These are phyloP conservation scores for Forsythia viridissima DNA, from an alignment of 257 asterid species.

Conservation along the genomic window DNA sequence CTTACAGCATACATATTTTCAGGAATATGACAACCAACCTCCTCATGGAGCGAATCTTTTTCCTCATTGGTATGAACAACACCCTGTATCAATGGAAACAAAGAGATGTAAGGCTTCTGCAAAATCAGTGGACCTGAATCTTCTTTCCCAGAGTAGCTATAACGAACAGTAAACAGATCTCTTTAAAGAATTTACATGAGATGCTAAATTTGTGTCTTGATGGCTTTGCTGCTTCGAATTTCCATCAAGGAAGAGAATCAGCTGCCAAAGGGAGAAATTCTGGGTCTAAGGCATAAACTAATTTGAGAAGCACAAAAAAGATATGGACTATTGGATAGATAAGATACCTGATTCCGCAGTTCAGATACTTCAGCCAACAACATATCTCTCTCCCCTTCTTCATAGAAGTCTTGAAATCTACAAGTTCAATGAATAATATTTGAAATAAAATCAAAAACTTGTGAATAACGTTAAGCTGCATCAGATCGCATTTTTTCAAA, in stretches of 20 bases:
- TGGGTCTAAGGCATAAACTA: slow-evolving; percentile 14
- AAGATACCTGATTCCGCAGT: slow-evolving; percentile 75
- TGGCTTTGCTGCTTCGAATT: slow-evolving; percentile 51
- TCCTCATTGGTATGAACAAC: slow-evolving; percentile 32
- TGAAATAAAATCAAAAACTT: slow-evolving; percentile 2
- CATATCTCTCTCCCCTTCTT: slow-evolving; percentile 92
- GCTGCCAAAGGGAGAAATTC: slow-evolving; percentile 42
- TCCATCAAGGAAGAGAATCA: slow-evolving; percentile 58
- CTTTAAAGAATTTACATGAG: slow-evolving; percentile 35
- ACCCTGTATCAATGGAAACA: slow-evolving; percentile 47
- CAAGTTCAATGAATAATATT: slow-evolving; percentile 11
- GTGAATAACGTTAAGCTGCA: not conserved
- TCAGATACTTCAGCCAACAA: slow-evolving; percentile 74
- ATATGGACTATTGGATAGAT: slow-evolving; percentile 7
- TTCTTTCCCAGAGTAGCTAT: not conserved
- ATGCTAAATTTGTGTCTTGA: slow-evolving; percentile 35
- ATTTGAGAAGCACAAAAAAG: slow-evolving; percentile 8
- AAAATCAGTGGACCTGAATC: slow-evolving; percentile 14
- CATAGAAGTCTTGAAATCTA: slow-evolving; percentile 93
- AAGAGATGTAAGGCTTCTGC: slow-evolving; percentile 21
- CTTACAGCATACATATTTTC: slow-evolving; percentile 8
- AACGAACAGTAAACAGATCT: slow-evolving; percentile 16
- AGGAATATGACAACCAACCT: slow-evolving; percentile 51
- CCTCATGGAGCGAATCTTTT: slow-evolving; percentile 44
- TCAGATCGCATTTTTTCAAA: slow-evolving; percentile 2